phyloP scores from a whole-genome alignment of 2,329 filamentous ascomycete species.

The Hypoxylon sp. region DNA sequence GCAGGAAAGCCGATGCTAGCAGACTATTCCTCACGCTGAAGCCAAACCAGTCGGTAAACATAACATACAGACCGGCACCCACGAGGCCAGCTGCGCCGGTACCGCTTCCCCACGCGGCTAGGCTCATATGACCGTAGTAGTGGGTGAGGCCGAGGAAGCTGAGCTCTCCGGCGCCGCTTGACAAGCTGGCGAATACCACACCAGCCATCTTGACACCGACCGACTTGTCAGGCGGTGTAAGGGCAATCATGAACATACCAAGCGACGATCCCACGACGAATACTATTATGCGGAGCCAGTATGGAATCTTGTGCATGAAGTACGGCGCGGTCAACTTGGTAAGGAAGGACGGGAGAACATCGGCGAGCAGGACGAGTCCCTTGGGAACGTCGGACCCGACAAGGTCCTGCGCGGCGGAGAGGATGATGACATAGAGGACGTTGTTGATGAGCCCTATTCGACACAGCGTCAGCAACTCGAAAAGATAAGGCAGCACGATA shows the following conservation, averaged over 20 bases:
- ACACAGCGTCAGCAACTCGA: conserved; percentile 6
- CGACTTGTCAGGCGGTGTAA: conserved; percentile 72
- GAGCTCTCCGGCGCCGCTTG: conserved; percentile 86
- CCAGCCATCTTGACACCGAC: conserved; percentile 81
- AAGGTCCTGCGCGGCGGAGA: conserved; percentile 93
- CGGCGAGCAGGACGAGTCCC: conserved; percentile 89
- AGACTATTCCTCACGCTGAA: conserved; percentile 78
- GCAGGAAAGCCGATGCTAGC: conserved; percentile 79
- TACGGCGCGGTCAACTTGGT: conserved; percentile 91
- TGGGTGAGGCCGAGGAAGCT: conserved; percentile 92
- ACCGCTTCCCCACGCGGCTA: conserved; percentile 91
- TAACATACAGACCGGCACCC: conserved; percentile 86
- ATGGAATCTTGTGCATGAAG: conserved; percentile 89
- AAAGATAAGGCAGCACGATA: background rate
- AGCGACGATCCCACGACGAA: conserved; percentile 78
- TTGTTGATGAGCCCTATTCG: conserved; percentile 86
- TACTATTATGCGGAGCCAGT: conserved; percentile 74
- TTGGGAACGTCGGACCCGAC: conserved; percentile 88
- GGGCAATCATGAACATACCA: conserved; percentile 89
- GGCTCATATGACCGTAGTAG: conserved; percentile 86
- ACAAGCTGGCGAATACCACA: conserved; percentile 83
- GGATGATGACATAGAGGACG: conserved; percentile 95
- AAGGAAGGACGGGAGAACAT: conserved; percentile 88
- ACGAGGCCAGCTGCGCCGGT: conserved; percentile 89
- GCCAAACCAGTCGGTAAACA: conserved; percentile 81